These are phyloP conservation scores for Ogataea chonburiensis DNA, from an alignment of 805 yeast species.

Conservation along the genomic window DNA sequence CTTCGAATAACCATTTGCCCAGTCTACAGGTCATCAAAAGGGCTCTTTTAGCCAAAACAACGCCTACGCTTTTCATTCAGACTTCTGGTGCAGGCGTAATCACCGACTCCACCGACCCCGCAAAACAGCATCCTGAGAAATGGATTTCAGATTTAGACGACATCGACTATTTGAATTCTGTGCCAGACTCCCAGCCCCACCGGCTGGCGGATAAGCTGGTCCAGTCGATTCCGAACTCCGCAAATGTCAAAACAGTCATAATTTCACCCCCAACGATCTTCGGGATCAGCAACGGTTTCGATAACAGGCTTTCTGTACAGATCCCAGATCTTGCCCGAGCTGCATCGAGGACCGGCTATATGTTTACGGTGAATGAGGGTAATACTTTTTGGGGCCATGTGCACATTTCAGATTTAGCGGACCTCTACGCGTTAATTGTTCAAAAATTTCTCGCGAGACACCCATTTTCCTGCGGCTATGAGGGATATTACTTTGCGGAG, in stretches of 20 bases:
- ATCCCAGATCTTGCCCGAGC: constrained; percentile 30
- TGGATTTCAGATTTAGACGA: constrained; percentile 40
- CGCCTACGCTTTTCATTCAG: constrained; percentile 33
- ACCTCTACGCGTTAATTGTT: constrained; percentile 30
- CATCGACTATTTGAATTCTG: constrained; percentile 31
- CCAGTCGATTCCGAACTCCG: constrained; percentile 33
- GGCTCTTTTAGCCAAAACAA: constrained; percentile 15
- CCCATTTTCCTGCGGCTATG: constrained; percentile 29
- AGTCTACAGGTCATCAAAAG: constrained; percentile 10
- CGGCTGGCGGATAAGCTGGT: constrained; percentile 35
- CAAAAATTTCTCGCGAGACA: constrained; percentile 25
- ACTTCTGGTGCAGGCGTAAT: constrained; percentile 39
- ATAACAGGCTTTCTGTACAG: constrained; percentile 31
- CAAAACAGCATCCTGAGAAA: constrained; percentile 42
- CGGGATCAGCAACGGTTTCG: constrained; percentile 36
- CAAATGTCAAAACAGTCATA: constrained; percentile 30
- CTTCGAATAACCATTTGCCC: constrained; percentile 11
- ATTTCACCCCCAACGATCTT: constrained; percentile 37
- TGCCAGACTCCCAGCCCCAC: constrained; percentile 33
- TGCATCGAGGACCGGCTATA: constrained; percentile 22
- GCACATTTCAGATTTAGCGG: constrained; percentile 37
- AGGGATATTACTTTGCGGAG: constrained; percentile 39
- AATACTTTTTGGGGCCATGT: constrained; percentile 37
- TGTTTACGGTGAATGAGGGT: constrained; percentile 34
- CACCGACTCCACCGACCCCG: constrained; percentile 49